Evolutionary conservation across 371 early-diverging fungal species (phyloP).

Genomic region (Saksenaea oblongispora): DNA sequence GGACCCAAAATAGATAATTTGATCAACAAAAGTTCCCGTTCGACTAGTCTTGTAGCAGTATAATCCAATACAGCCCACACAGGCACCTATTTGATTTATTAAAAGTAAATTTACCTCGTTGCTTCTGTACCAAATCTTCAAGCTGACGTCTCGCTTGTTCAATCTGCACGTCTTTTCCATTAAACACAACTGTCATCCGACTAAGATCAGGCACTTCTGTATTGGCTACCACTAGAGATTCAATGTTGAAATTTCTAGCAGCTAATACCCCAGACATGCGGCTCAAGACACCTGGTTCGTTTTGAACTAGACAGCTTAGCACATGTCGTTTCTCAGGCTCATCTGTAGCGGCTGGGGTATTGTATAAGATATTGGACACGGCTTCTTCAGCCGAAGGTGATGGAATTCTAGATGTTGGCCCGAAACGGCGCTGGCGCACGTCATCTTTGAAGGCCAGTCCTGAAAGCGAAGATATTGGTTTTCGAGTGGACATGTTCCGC

Average conservation of each 20-base stretch:
- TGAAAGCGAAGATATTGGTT: conserved; percentile 46
- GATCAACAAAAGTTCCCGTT: conserved; percentile 90
- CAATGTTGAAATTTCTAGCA: conserved; percentile 96
- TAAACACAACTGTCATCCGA: conserved; percentile 94
- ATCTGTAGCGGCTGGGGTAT: conserved; percentile 72
- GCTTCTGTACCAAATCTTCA: conserved; percentile 78
- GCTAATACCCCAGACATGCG: conserved; percentile 92
- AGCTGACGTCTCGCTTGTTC: conserved; percentile 94
- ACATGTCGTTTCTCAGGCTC: conserved; percentile 74
- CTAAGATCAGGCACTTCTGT: conserved; percentile 93
- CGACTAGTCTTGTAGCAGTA: conserved; percentile 80
- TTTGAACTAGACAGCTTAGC: conserved; percentile 91
- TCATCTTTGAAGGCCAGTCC: conserved; percentile 60
- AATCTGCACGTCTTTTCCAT: conserved; percentile 81
- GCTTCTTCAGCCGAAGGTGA: conserved; percentile 77
- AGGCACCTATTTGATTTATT: conserved; percentile 63
- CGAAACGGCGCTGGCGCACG: conserved; percentile 57
- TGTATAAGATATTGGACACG: conserved; percentile 88
- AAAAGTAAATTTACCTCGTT: not conserved
- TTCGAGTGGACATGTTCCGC: not conserved
- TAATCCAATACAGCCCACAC: conserved; percentile 99
- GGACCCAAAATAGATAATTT: conserved; percentile 92
- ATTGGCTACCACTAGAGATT: conserved; percentile 91
- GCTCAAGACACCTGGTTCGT: conserved; percentile 95
- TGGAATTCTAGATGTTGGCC: conserved; percentile 42